These are phyloP conservation scores for Cryptosporidium meleagridis DNA, from an alignment of 169 alveolate species.

Conservation along the genomic window DNA sequence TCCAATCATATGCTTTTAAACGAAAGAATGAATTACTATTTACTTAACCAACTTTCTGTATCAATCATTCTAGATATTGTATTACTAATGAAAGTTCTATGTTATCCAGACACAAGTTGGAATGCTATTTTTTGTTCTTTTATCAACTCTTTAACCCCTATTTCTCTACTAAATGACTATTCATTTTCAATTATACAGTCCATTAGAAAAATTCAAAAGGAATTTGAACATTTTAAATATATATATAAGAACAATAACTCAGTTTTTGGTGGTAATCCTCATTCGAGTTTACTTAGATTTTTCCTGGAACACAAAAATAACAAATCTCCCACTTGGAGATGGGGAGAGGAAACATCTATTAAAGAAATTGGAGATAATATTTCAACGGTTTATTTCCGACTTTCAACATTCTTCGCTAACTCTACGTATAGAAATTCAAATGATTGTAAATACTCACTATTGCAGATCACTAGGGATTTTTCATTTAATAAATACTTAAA, in stretches of 20 bases:
- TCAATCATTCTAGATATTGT: constrained; percentile 35
- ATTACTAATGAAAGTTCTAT: constrained; percentile 10
- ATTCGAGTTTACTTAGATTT: neutral
- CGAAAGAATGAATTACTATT: neutral
- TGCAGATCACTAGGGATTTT: constrained; percentile 44
- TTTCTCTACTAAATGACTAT: neutral
- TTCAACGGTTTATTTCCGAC: constrained; percentile 15
- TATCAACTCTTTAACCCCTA: neutral
- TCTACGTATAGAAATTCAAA: neutral
- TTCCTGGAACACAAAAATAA: neutral
- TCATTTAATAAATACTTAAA: neutral
- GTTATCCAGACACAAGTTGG: constrained; percentile 10
- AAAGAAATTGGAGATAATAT: neutral
- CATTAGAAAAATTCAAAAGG: constrained; percentile 28
- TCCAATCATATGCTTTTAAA: constrained; percentile 2
- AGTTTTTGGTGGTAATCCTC: neutral
- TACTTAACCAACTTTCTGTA: neutral
- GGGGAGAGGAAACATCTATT: neutral
- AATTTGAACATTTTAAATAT: neutral
- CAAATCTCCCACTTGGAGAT: neutral
- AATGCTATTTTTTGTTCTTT: neutral
- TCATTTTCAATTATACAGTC: constrained; percentile 20
- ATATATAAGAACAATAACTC: neutral
- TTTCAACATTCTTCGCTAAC: constrained; percentile 32
- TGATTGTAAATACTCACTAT: neutral